Evolutionary conservation across 768 basidiomycete genomes (phyloP), one percentile per base, ranked within the genome.

Genomic region (Lactifluus pinguis): DNA sequence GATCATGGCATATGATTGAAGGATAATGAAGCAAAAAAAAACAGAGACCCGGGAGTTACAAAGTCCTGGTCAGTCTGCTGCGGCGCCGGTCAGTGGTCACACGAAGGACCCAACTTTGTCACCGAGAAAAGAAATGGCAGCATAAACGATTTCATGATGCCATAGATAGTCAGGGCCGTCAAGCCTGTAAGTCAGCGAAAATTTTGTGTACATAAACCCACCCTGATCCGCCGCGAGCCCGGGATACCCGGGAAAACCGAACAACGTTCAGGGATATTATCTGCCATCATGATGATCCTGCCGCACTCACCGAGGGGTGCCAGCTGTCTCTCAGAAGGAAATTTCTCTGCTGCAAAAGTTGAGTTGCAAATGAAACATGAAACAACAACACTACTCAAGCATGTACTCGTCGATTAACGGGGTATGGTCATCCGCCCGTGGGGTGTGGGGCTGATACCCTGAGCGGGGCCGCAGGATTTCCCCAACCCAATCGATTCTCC

Each of bases 1-100:
- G 61, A 62, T 58, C 56, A 49, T 38, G 57, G 32, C 61, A 62
- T 44, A 54, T 62, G 61, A 62, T 30, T 6, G 49, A 21, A 51
- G 25, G 47, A 53, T 62, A 51, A 38, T 11, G 9, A 38, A 38
- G 9, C 2, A 4, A 11, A 38, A 10, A 9, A 10, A 38, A 10
- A 38, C 5, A 10, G 5, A 9, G 32, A 36, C 19, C 42, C 6
- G 17, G 34, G 14, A 42, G 13, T 42, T 42, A 17, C 41, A 42
- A 39, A 34, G 38, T 39, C 38, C 11, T 14, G 13, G 11, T 11
- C 38, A 39, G 11, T 39, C 11, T 25, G 2, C 14, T 49, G 55
- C 45, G 19, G 57, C 19, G 34, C 34, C 34, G 49, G 45, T 61
- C 42, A 29, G 38, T 19, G 21, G 19, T 52, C 53, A 41, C 55